Conservation (phyloP, 129 eudicot species). For the Sambucus nigra region DNA sequence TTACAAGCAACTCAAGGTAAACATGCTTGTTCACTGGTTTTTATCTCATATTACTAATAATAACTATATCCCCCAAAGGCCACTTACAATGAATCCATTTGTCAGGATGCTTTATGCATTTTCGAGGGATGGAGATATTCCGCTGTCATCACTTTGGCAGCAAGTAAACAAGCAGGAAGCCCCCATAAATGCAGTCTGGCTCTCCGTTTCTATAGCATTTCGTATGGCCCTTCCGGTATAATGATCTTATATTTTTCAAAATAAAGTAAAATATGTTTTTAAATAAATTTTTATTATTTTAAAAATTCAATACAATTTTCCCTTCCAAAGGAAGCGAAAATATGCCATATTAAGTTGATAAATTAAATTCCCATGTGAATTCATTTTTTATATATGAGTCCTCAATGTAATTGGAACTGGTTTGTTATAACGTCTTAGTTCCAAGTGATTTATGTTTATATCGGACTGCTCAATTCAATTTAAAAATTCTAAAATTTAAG, state of each 20-base stretch:
- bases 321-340: too few species aligned
- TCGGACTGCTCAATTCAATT: too few species aligned
- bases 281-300: too few species aligned
- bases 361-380: too few species aligned
- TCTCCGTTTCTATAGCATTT: conserved; percentile 68
- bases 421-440: too few species aligned
- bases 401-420: too few species aligned
- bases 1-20: conserved; percentile 93
- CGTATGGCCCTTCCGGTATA: conserved; percentile 95
- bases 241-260: neutral
- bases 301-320: too few species aligned
- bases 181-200: conserved; percentile 92
- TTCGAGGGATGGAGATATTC: conserved; percentile 98
- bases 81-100: neutral
- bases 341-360: too few species aligned
- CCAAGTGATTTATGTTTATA: too few species aligned
- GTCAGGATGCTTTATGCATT: conserved; percentile 93
- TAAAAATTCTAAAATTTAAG: too few species aligned
- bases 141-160: conserved; percentile 79
- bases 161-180: conserved; percentile 82
- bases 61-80: neutral
- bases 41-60: neutral
- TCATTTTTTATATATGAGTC: too few species aligned
- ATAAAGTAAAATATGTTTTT: too few species aligned
- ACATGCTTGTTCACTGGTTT: neutral